Evolutionary conservation across 768 basidiomycete species (phyloP).

Genomic region (Termitomyces sp.): DNA sequence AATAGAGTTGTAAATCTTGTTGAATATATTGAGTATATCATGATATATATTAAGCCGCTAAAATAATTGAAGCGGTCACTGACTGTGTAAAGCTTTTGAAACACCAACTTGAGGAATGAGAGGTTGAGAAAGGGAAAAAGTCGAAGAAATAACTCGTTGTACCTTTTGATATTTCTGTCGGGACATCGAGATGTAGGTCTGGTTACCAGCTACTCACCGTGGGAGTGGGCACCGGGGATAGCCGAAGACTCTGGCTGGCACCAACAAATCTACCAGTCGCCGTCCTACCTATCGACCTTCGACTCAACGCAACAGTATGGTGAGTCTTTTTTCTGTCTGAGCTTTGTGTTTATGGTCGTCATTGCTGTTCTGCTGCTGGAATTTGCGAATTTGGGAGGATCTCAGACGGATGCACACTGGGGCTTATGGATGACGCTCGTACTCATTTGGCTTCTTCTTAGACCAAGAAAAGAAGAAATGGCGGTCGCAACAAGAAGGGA

Average conservation of each 20-base stretch:
- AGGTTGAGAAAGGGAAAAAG: neutral
- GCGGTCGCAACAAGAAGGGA: constrained; percentile 98
- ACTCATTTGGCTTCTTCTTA: constrained; percentile 24
- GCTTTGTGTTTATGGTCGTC: neutral
- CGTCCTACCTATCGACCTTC: constrained; percentile 31
- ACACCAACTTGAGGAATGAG: constrained; percentile 19
- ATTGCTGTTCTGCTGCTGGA: constrained; percentile 6
- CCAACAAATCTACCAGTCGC: constrained; percentile 23
- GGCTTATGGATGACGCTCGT: constrained; percentile 28
- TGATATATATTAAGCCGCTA: no score
- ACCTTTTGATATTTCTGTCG: no score
- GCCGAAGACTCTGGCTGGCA: constrained; percentile 20
- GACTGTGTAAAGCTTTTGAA: constrained; percentile 4
- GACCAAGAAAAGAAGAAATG: constrained; percentile 99
- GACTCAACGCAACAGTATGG: constrained; percentile 35
- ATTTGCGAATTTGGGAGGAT: constrained; percentile 15
- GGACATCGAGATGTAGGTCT: neutral
- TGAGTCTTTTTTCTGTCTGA: constrained; percentile 21
- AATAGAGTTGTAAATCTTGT: neutral
- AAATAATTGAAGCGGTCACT: no score
- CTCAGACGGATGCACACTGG: constrained; percentile 30
- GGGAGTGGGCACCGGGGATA: constrained; percentile 21
- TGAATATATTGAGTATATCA: no score
- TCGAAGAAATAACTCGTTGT: neutral
- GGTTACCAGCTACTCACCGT: constrained; percentile 10